Conservation (phyloP, 768 basidiomycete species). For the Rhodosporidiobolus odoratus region DNA sequence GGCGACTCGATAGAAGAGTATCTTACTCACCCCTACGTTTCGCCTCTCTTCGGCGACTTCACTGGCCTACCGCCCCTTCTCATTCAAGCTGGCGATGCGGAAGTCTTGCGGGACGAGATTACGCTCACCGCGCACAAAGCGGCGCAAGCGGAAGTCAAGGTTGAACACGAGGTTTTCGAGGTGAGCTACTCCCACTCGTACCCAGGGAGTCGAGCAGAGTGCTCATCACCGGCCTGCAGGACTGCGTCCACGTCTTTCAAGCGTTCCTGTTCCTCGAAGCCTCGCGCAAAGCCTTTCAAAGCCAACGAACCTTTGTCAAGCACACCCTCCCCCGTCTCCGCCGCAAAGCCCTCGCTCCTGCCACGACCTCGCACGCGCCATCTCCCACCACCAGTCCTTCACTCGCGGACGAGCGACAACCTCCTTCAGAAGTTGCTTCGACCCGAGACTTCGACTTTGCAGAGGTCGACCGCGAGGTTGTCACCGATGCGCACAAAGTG, state of each 20-base stretch:
- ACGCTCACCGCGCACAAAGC: constrained; percentile 91
- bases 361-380: neutral
- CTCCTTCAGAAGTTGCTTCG: neutral
- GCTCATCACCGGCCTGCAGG: constrained; percentile 56
- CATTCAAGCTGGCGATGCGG: constrained; percentile 87
- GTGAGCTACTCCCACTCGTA: neutral
- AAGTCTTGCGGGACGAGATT: constrained; percentile 91
- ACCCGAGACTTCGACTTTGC: constrained; percentile 18
- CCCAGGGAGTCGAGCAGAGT: neutral
- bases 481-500: constrained; percentile 33
- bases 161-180: constrained; percentile 66
- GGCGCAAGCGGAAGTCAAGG: constrained; percentile 72
- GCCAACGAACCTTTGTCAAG: constrained; percentile 40
- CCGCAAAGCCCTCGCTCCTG: neutral
- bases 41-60: constrained; percentile 87
- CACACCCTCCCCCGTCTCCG: constrained; percentile 32
- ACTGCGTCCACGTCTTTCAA: constrained; percentile 58
- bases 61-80: constrained; percentile 79
- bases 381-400: neutral
- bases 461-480: constrained; percentile 32
- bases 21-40: constrained; percentile 92
- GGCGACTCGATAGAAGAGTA: constrained; percentile 60
- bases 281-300: constrained; percentile 40
- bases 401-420: neutral
- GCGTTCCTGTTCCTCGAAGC: constrained; percentile 43